A percentile compares a stretch with the other conserved stretches of the same genome.
These are phyloP conservation scores for Fraxinus nigra DNA, from an alignment of 305 asterid genomes.

Conservation along the genomic window DNA sequence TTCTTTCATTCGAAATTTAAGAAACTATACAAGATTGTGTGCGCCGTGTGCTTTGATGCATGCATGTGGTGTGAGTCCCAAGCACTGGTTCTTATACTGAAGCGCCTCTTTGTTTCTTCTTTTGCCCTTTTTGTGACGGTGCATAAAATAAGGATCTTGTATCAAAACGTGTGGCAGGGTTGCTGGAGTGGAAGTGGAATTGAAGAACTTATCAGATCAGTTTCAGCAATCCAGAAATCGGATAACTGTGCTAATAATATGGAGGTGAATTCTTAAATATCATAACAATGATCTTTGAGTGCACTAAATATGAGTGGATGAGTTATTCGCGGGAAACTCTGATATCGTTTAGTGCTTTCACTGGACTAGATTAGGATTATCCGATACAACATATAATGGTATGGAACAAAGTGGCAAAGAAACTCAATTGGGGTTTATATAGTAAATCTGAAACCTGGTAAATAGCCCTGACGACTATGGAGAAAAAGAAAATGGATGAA, in stretches of 20 bases:
- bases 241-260: not conserved
- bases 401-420: not conserved
- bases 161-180: conserved; percentile 16
- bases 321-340: not conserved
- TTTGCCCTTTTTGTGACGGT: conserved; percentile 1
- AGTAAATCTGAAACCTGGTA: not conserved
- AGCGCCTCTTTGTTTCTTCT: not conserved
- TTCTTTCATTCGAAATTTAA: not conserved
- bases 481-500: not conserved
- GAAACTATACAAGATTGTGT: not conserved
- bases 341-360: not conserved
- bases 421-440: not conserved
- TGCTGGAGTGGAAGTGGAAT: not conserved
- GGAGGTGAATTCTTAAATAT: not conserved
- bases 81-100: not conserved
- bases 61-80: not conserved
- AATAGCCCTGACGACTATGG: not conserved
- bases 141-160: not conserved
- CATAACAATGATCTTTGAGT: not conserved
- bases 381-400: not conserved
- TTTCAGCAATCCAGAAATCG: conserved; percentile 6
- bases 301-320: not conserved
- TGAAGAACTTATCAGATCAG: not conserved
- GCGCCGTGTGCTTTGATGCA: not conserved
- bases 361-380: not conserved